Base-by-base conservation (phyloP, 2,329 filamentous ascomycete species). In the Sarocladium kiliense region DNA sequence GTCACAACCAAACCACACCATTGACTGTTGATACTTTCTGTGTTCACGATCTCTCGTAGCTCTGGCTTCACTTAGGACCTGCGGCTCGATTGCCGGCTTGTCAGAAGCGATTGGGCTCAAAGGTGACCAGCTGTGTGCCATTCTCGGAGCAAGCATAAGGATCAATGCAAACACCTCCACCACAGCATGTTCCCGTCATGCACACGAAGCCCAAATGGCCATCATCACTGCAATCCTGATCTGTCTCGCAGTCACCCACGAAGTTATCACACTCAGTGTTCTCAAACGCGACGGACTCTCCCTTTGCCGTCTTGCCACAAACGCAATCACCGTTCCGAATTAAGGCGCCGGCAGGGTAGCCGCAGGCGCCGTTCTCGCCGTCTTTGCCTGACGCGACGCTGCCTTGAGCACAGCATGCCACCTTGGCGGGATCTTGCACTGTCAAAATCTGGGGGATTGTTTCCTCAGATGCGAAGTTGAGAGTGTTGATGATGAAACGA, bases 1-100 rank as follows among this genome's bases (percentile, higher is more conserved):
- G 30, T 53, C 50, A 36, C 32, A 39, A 53, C 50, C 50, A 39
- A 53, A 18, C 19, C 50, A 53, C 19, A 6, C n/a, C 2, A 41
- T 54, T 59, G 56, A 57, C 57, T n/a, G 56, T 32, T 42, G n/a
- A n/a, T 21, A 18, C 18, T 4, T 16, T 10, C 83, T 50, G 71
- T 73, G 14, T 80, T 76, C 0, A 64, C 74, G 3, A 79, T 80
- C 1, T n/a, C n/a, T n/a, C n/a, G n/a, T n/a, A n/a, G n/a, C n/a
- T n/a, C n/a, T n/a, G n/a, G n/a, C n/a, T n/a, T n/a, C n/a, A n/a
- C n/a, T n/a, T n/a, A n/a, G n/a, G n/a, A n/a, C n/a, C n/a, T n/a
- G n/a, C n/a, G n/a, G n/a, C n/a, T n/a, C n/a, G n/a, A n/a, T n/a
- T 21, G 41, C 14, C 41, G 9, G 41, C 23, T 10, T 12, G 14